These are phyloP conservation scores for Syzygium grande DNA, from an alignment of 345 rosid species.

Conservation along the genomic window DNA sequence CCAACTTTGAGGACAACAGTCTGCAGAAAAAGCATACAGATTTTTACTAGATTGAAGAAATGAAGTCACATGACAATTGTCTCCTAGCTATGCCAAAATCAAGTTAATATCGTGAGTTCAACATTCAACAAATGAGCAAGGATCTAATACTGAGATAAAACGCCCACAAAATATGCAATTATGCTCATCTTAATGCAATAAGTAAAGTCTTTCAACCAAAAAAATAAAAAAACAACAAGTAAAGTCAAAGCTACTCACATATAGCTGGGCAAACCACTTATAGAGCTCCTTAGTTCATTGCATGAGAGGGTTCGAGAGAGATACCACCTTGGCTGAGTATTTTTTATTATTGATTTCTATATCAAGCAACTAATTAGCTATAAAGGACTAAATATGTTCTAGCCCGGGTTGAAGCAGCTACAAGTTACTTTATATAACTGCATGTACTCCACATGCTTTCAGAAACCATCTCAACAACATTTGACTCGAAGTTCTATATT, in stretches of 20 bases:
- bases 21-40: constrained; percentile 28
- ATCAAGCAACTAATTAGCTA: background rate
- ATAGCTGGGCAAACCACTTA: background rate
- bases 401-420: background rate
- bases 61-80: background rate
- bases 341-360: background rate
- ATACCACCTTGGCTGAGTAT: background rate
- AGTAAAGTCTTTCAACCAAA: no score
- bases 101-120: background rate
- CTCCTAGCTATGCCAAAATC: background rate
- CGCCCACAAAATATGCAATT: background rate
- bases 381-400: background rate
- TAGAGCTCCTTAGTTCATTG: background rate
- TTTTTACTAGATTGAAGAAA: background rate
- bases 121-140: background rate
- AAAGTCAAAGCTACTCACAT: background rate
- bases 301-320: background rate
- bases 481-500: background rate
- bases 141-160: background rate
- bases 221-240: background rate
- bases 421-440: background rate
- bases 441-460: background rate
- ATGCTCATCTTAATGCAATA: background rate
- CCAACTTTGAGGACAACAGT: constrained; percentile 75
- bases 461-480: background rate